phyloP scores from a whole-genome alignment of 2,329 filamentous ascomycete species.

The Dactylellina haptotyla region DNA sequence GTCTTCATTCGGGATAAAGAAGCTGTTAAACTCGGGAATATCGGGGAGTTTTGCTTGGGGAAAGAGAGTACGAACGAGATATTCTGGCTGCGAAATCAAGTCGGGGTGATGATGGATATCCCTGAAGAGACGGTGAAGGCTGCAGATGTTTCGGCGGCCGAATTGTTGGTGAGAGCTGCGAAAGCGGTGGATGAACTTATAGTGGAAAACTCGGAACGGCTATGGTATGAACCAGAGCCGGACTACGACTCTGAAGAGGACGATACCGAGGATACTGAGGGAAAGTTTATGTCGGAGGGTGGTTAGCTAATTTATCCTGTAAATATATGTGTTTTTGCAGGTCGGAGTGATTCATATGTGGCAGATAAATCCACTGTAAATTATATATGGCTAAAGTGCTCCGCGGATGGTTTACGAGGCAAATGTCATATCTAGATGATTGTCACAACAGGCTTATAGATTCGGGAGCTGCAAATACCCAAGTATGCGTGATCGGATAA shows the following conservation, averaged over 20 bases:
- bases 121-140: not conserved
- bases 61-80: not conserved
- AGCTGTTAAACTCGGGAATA: not conserved
- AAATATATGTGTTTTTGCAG: not conserved
- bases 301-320: not conserved
- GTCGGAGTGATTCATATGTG: too few relatives aligned
- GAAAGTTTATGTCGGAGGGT: not conserved
- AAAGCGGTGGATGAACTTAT: conserved; percentile 1
- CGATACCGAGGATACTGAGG: not conserved
- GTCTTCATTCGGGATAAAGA: not conserved
- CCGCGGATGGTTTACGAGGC: too few relatives aligned
- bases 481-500: too few relatives aligned
- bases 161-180: not conserved
- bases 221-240: not conserved
- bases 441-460: too few relatives aligned
- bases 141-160: not conserved
- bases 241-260: not conserved
- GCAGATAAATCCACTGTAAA: too few relatives aligned
- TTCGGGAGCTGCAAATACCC: too few relatives aligned
- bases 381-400: too few relatives aligned
- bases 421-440: too few relatives aligned
- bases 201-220: not conserved
- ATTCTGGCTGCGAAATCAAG: conserved; percentile 1
- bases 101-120: not conserved
- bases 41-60: conserved; percentile 3